Evolutionary conservation across 140 eudicot species (phyloP).

Genomic region (Ambrosia hybrid): DNA sequence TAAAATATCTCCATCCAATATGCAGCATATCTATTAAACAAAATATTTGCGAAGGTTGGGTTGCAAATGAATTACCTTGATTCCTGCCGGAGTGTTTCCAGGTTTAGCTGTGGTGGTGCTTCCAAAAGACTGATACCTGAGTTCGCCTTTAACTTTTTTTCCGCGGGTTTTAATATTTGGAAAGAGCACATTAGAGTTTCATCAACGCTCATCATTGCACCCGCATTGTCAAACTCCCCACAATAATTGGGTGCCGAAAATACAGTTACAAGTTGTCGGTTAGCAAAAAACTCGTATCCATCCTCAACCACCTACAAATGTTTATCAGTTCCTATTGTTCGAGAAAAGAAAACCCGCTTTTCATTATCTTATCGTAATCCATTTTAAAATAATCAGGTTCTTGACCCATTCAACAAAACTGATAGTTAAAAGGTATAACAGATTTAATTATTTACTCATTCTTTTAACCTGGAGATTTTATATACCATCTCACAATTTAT

Average conservation of each 20-base stretch:
- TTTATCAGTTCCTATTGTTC: neutral
- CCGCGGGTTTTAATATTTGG: constrained; percentile 48
- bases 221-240: constrained; percentile 55
- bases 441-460: neutral
- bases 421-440: neutral
- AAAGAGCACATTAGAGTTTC: constrained; percentile 49
- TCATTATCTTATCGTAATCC: neutral
- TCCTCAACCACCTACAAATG: constrained; percentile 46
- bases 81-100: constrained; percentile 37
- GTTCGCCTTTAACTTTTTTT: constrained; percentile 40
- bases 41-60: neutral
- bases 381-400: neutral
- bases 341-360: neutral
- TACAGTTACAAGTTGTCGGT: constrained; percentile 48
- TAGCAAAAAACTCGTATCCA: constrained; percentile 51
- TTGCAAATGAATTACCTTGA: constrained; percentile 34
- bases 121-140: constrained; percentile 39
- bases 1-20: neutral
- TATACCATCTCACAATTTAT: neutral
- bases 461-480: neutral
- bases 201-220: constrained; percentile 57
- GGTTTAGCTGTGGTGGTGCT: constrained; percentile 51
- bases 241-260: constrained; percentile 49
- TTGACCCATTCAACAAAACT: neutral
- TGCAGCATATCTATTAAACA: neutral